Evolutionary conservation across 208 protist species (phyloP).

Genomic region (Polymyxa betae): DNA sequence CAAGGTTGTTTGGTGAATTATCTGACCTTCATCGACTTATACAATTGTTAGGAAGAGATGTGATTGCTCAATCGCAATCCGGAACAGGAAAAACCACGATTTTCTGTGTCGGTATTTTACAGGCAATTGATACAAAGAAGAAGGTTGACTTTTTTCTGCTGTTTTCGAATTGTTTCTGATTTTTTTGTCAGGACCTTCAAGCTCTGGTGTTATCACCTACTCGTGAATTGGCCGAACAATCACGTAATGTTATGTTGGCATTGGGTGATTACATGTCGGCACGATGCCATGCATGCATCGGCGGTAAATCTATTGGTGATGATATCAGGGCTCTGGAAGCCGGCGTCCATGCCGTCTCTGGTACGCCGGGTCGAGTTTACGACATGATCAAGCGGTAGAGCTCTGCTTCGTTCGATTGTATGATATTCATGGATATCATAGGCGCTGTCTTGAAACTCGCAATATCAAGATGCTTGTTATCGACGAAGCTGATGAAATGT

Average conservation of each 20-base stretch:
- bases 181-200: slow-evolving; percentile 82
- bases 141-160: background rate
- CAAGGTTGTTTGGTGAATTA: background rate
- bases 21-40: background rate
- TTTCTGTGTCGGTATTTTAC: slow-evolving; percentile 83
- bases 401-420: background rate
- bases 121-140: slow-evolving; percentile 54
- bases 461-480: slow-evolving; percentile 93
- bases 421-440: background rate
- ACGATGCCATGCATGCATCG: slow-evolving; percentile 78
- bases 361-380: slow-evolving; percentile 96
- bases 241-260: slow-evolving; percentile 84
- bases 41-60: slow-evolving; percentile 79
- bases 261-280: slow-evolving; percentile 93
- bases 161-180: slow-evolving; percentile 68
- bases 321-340: slow-evolving; percentile 89
- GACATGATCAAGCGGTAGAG: slow-evolving; percentile 90
- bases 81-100: slow-evolving; percentile 98
- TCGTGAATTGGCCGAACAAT: slow-evolving; percentile 95
- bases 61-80: slow-evolving; percentile 96
- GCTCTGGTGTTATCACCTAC: slow-evolving; percentile 94
- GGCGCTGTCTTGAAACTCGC: slow-evolving; percentile 71
- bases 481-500: slow-evolving; percentile 99
- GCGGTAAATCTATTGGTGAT: slow-evolving; percentile 90
- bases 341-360: slow-evolving; percentile 90